Evolutionary conservation across 1,284 basidiomycete genomes (phyloP).

Genomic region (Leccinum griseonigrum): DNA sequence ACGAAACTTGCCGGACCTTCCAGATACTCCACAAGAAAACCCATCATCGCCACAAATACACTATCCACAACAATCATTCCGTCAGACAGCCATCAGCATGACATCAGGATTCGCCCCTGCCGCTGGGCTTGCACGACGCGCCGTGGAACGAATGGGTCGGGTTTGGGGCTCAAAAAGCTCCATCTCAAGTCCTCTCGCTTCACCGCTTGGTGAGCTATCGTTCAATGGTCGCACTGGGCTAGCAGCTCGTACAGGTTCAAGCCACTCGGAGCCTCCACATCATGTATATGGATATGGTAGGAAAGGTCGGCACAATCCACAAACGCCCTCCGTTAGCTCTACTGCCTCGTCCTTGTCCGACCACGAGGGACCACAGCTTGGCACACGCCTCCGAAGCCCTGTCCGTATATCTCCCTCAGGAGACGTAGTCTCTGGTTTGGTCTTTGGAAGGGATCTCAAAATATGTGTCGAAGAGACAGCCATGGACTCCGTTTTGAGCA

Average conservation of each 20-base stretch:
- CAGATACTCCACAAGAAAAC: constrained; percentile 27
- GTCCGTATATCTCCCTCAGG: constrained; percentile 37
- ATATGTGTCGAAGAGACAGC: constrained; percentile 62
- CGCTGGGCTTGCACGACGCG: constrained; percentile 71
- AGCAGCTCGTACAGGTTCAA: constrained; percentile 39
- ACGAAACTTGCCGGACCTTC: constrained; percentile 34
- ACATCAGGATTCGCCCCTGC: constrained; percentile 63
- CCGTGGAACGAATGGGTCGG: constrained; percentile 71
- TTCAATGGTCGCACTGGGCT: constrained; percentile 26
- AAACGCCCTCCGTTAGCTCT: constrained; percentile 55
- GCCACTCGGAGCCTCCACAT: constrained; percentile 24
- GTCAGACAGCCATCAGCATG: constrained; percentile 70
- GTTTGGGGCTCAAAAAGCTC: constrained; percentile 55
- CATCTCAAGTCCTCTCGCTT: constrained; percentile 39
- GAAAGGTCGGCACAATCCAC: constrained; percentile 51
- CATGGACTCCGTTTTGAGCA: constrained; percentile 31
- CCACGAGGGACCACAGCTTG: constrained; percentile 56
- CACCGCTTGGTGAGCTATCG: constrained; percentile 36
- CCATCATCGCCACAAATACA: constrained; percentile 18
- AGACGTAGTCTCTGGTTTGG: constrained; percentile 44
- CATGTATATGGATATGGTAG: constrained; percentile 13
- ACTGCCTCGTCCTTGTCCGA: constrained; percentile 52
- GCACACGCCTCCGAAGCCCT: constrained; percentile 54
- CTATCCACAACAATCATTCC: constrained; percentile 35
- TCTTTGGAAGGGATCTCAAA: constrained; percentile 63